Conservation (phyloP, 345 rosid genomes). For the Sonneratia alba region DNA sequence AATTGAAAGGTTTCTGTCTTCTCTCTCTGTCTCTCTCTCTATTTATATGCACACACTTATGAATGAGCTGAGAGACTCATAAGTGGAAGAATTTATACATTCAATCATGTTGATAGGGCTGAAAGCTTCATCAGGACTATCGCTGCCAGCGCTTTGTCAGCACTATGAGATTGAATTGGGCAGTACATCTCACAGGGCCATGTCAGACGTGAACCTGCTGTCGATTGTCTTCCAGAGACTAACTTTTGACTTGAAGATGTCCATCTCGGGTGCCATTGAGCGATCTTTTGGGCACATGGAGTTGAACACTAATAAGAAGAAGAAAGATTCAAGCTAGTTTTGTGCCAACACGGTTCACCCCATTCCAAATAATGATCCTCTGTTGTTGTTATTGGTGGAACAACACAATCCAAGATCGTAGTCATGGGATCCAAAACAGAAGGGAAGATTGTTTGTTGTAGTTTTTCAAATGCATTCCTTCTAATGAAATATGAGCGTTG, state of each 20-base stretch:
- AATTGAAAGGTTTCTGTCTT: slow-evolving; percentile 39
- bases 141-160: slow-evolving; percentile 42
- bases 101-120: slow-evolving; percentile 24
- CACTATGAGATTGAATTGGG: slow-evolving; percentile 27
- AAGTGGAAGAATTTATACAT: neutral
- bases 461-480: neutral
- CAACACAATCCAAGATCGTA: neutral
- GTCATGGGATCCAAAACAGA: neutral
- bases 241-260: slow-evolving; percentile 49
- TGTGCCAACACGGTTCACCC: neutral
- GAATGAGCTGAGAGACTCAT: neutral
- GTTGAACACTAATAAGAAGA: slow-evolving; percentile 27
- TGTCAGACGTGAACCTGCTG: slow-evolving; percentile 58
- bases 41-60: too few relatives aligned
- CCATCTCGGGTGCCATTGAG: slow-evolving; percentile 38
- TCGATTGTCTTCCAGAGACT: slow-evolving; percentile 57
- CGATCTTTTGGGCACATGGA: slow-evolving; percentile 39
- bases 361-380: neutral
- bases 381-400: neutral
- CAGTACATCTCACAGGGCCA: slow-evolving; percentile 77
- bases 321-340: slow-evolving; percentile 29
- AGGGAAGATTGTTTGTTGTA: neutral
- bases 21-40: too few relatives aligned
- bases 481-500: neutral
- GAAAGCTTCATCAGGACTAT: slow-evolving; percentile 18